These are phyloP conservation scores for Phylloporus scabripes DNA, from an alignment of 768 basidiomycete genomes.

Conservation along the genomic window DNA sequence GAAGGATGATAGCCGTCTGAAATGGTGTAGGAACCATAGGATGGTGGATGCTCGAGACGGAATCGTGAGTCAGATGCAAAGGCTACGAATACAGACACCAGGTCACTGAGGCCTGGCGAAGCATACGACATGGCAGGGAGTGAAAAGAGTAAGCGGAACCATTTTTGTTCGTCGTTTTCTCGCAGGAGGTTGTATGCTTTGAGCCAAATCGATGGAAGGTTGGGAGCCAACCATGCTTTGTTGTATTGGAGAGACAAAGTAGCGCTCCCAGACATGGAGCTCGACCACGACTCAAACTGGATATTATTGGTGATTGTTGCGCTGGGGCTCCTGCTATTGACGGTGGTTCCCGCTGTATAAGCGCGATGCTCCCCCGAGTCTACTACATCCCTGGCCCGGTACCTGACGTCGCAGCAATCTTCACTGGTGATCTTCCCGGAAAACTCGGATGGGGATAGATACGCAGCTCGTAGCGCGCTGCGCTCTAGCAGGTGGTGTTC, in stretches of 20 bases:
- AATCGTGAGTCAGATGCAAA: constrained; percentile 10
- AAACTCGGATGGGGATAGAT: constrained; percentile 8
- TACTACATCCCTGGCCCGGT: constrained; percentile 7
- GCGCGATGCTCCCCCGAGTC: constrained; percentile 3
- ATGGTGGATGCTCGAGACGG: constrained; percentile 6
- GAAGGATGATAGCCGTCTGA: constrained; percentile 7
- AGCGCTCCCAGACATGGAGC: background rate
- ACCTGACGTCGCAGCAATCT: constrained; percentile 3
- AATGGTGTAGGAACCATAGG: constrained; percentile 1
- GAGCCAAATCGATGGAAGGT: constrained; percentile 21
- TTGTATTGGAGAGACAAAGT: constrained; percentile 13
- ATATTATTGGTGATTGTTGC: background rate
- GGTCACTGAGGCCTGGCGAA: background rate
- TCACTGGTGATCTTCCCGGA: background rate
- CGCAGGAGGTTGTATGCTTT: constrained; percentile 24
- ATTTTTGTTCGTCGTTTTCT: constrained; percentile 1
- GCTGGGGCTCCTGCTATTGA: background rate
- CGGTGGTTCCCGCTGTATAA: background rate
- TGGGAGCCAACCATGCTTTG: constrained; percentile 21
- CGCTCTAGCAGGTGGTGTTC: constrained; percentile 12
- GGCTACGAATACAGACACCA: constrained; percentile 27
- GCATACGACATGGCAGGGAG: constrained; percentile 28
- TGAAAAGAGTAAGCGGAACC: constrained; percentile 22
- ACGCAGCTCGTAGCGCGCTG: constrained; percentile 5
- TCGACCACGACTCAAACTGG: background rate